Percentiles rank a stretch among this genome's conserved stretches.
Conservation (phyloP, 2,329 filamentous ascomycete species). For the Chaetothyriales sp. region DNA sequence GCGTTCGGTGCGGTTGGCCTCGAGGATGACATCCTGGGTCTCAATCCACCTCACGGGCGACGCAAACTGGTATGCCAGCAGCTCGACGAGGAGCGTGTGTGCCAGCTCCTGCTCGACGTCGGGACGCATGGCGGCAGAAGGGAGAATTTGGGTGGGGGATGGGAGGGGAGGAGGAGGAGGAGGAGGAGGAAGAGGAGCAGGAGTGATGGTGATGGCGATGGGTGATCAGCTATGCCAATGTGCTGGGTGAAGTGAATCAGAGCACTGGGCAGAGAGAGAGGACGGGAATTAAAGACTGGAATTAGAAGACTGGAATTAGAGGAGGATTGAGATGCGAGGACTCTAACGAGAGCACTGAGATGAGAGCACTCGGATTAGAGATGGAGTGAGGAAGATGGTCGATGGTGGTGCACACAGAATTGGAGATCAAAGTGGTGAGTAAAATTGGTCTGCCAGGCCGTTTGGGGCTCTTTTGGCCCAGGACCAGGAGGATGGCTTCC, state of each 20-base stretch:
- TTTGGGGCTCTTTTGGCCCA: background rate
- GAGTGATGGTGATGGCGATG: too few species aligned
- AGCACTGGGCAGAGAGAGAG: conserved; percentile 12
- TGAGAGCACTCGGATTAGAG: background rate
- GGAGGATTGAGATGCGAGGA: too few species aligned
- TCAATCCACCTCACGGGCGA: conserved; percentile 99
- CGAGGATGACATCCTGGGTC: conserved; percentile 98
- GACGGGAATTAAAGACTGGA: background rate
- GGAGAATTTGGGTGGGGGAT: conserved; percentile 17
- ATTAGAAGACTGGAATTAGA: background rate
- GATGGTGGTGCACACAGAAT: background rate
- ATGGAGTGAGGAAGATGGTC: background rate
- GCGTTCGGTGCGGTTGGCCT: conserved; percentile 86
- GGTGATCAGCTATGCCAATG: conserved; percentile 10
- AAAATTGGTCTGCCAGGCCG: background rate
- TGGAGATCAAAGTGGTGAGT: background rate
- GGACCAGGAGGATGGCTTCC: background rate
- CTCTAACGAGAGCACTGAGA: too few species aligned
- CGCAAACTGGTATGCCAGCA: conserved; percentile 97
- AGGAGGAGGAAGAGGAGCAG: conserved; percentile 3
- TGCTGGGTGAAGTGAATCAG: conserved; percentile 21
- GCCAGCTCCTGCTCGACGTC: conserved; percentile 99
- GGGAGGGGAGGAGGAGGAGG: conserved; percentile 12
- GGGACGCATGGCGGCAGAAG: conserved; percentile 62
- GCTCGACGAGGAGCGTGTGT: conserved; percentile 94